These are phyloP conservation scores for Penicillium ochrochloron DNA, from an alignment of 495 filamentous ascomycete genomes.

Conservation along the genomic window DNA sequence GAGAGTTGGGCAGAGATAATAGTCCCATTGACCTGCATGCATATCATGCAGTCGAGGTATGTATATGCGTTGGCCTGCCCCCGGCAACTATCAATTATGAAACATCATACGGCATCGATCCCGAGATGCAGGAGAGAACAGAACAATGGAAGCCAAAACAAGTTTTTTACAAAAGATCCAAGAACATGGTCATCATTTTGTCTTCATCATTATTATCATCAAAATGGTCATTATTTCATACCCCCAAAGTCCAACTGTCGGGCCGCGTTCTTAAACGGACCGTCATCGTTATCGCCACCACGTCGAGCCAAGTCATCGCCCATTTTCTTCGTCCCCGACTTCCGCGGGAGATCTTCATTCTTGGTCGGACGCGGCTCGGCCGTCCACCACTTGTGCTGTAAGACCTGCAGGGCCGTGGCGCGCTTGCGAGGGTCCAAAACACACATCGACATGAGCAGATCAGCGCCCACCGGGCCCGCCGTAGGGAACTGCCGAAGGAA, in stretches of 20 bases:
- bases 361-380: constrained; percentile 80
- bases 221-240: constrained; percentile 48
- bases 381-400: constrained; percentile 87
- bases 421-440: constrained; percentile 83
- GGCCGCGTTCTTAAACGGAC: constrained; percentile 72
- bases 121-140: not conserved
- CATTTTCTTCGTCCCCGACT: constrained; percentile 71
- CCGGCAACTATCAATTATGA: not conserved
- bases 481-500: constrained; percentile 75
- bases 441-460: constrained; percentile 85
- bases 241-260: constrained; percentile 81
- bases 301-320: constrained; percentile 82
- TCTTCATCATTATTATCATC: constrained; percentile 9
- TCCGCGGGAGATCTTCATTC: constrained; percentile 81
- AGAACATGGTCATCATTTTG: not conserved
- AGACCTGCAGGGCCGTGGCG: constrained; percentile 71
- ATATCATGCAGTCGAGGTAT: constrained; percentile 12
- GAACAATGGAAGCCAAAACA: not conserved
- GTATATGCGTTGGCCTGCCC: not conserved
- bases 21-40: constrained; percentile 17
- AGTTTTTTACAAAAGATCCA: not conserved
- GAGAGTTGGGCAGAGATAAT: constrained; percentile 13
- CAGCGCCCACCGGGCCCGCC: constrained; percentile 78
- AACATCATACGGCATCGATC: not conserved
- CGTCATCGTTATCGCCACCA: constrained; percentile 72